Conservation (phyloP, 495 filamentous ascomycete species). For the Aspergillus diversus region DNA sequence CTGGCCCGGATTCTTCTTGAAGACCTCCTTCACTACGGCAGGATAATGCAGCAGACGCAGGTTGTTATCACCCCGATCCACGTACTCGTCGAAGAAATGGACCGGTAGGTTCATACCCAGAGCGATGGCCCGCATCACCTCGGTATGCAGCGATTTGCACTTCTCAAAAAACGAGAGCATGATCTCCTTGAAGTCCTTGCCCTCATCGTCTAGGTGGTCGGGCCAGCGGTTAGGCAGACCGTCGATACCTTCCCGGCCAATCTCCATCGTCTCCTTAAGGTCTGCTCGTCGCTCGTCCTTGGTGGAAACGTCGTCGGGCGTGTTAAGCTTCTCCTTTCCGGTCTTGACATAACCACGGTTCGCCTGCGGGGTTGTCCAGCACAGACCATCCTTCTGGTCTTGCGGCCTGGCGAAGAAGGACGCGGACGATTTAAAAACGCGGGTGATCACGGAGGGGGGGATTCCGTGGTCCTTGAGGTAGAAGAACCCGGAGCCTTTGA, state of each 20-base stretch:
- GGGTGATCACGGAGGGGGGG: constrained; percentile 56
- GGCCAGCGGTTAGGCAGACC: constrained; percentile 84
- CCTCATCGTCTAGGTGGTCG: constrained; percentile 59
- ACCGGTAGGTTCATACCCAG: constrained; percentile 76
- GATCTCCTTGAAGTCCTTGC: constrained; percentile 64
- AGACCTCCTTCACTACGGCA: constrained; percentile 65
- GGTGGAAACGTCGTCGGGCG: constrained; percentile 57
- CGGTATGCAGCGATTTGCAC: constrained; percentile 74
- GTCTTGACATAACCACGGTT: constrained; percentile 79
- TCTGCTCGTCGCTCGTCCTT: constrained; percentile 69
- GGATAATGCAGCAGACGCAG: constrained; percentile 92
- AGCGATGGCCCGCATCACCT: constrained; percentile 88
- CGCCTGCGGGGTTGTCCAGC: constrained; percentile 71
- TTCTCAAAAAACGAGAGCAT: constrained; percentile 75
- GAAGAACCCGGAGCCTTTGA: constrained; percentile 86
- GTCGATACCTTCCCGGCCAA: constrained; percentile 73
- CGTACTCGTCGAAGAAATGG: constrained; percentile 76
- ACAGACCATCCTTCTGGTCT: constrained; percentile 68
- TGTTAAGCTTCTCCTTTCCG: constrained; percentile 77
- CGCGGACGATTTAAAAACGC: constrained; percentile 72
- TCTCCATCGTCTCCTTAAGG: constrained; percentile 84
- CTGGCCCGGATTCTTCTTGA: constrained; percentile 69
- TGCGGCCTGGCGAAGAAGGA: constrained; percentile 76
- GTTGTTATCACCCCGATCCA: constrained; percentile 78
- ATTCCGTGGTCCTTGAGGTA: constrained; percentile 84